Evolutionary conservation across 331 rosid species (phyloP), one percentile per base, ranked within the genome.

Genomic region (Quercus lobata): DNA sequence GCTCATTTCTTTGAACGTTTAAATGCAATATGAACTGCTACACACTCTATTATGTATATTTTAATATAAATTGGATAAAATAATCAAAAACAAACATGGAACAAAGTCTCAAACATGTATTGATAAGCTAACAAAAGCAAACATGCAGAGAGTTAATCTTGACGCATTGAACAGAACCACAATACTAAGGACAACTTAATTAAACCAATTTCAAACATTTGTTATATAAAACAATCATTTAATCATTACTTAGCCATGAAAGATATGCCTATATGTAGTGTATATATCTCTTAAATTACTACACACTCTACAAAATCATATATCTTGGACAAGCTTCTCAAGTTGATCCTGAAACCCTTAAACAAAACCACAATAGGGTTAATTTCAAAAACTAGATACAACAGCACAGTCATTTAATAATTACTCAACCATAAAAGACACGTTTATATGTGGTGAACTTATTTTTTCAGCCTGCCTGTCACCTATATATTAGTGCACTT

Each of bases 261-360:
- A 60, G 34, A 60, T 60, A 11, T 11, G 66, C 15, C 12, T 11
- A 60, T 24, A 9, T 24, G 7, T 24, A 24, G 66, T 24, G 7
- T 24, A 60, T 60, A 10, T 9, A 24, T 24, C 30, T 4, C 66
- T 15, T 82, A 56, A 3, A 75, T 52, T 17, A 71, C 55, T 27
- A 32, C 19, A 41, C 61, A 76, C 22, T 54, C 54, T 18, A 32
- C 24, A 41, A 58, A 76, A 18, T 54, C 1, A 54, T 57, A 63
- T 55, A 69, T 74, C 65, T 69, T 74, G 63, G 24, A 78, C 22
- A 15, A 18, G 73, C 69, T 46, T 75, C 76, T 73, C 46, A 68
- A 79, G 46, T 68, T 25, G 18, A 44, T 69, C 61, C 58, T 22
- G 53, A 75, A 30, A 63, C 17, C 55, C 30, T 60, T 60, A 15